These are phyloP conservation scores for Artomyces pyxidatus DNA, from an alignment of 768 basidiomycete species.

Conservation along the genomic window DNA sequence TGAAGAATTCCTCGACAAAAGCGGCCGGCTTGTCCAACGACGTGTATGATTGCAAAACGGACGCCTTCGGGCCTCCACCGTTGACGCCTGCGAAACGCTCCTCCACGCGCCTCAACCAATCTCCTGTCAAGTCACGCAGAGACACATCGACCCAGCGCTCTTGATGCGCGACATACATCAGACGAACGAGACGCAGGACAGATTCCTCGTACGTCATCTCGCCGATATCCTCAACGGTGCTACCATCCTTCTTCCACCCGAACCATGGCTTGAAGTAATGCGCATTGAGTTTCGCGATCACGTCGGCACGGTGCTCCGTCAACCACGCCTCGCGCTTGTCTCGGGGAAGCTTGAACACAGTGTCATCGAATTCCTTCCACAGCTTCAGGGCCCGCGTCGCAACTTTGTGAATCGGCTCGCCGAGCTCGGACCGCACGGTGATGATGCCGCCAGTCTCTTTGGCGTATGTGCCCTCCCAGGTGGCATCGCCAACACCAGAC, in stretches of 20 bases:
- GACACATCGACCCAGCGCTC: constrained; percentile 89
- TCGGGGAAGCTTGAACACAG: constrained; percentile 90
- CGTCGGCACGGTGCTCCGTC: constrained; percentile 75
- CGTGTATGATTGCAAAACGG: constrained; percentile 75
- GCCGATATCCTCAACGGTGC: constrained; percentile 73
- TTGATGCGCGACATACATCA: constrained; percentile 93
- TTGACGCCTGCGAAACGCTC: constrained; percentile 92
- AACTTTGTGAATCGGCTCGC: constrained; percentile 99
- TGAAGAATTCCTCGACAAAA: constrained; percentile 79
- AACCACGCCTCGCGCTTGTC: constrained; percentile 93
- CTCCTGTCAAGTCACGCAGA: constrained; percentile 88
- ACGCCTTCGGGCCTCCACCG: constrained; percentile 65
- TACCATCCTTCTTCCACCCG: constrained; percentile 90
- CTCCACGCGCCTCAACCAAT: constrained; percentile 94
- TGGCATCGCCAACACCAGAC: constrained; percentile 78
- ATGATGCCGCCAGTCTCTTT: constrained; percentile 94
- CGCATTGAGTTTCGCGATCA: constrained; percentile 86
- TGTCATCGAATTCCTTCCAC: constrained; percentile 98
- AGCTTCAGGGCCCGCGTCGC: constrained; percentile 94
- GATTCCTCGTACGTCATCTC: constrained; percentile 99
- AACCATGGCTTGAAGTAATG: constrained; percentile 98
- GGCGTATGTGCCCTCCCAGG: constrained; percentile 92
- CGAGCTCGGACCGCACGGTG: constrained; percentile 95
- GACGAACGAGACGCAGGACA: constrained; percentile 79
- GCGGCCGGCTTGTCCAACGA: constrained; percentile 74